Percentiles rank a stretch among this genome's conserved stretches.
Evolutionary conservation across 768 basidiomycete genomes (phyloP).

Genomic region (Lentinula boryana): DNA sequence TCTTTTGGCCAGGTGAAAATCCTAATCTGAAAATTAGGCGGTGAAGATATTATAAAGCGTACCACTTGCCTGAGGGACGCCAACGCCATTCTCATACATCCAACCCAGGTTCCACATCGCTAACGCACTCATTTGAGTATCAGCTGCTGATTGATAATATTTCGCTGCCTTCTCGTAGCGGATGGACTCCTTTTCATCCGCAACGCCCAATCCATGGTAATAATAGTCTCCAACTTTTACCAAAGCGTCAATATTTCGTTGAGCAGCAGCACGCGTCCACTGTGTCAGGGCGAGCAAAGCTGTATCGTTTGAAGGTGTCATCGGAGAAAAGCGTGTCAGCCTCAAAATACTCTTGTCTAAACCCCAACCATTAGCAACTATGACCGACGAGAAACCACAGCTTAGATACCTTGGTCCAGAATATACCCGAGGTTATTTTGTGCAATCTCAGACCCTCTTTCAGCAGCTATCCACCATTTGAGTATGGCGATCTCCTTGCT

Average conservation of each 20-base stretch:
- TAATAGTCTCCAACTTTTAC: conserved; percentile 99
- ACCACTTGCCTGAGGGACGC: conserved; percentile 73
- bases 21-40: conserved; percentile 34
- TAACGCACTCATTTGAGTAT: conserved; percentile 86
- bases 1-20: conserved; percentile 94
- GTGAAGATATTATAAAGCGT: neutral
- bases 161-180: conserved; percentile 88
- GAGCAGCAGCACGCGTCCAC: conserved; percentile 92
- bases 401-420: conserved; percentile 73
- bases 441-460: conserved; percentile 85
- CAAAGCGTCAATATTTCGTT: conserved; percentile 92
- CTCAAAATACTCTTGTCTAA: conserved; percentile 68
- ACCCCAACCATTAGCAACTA: neutral
- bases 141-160: conserved; percentile 92
- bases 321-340: conserved; percentile 61
- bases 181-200: conserved; percentile 53
- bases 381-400: neutral
- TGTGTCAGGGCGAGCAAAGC: conserved; percentile 82
- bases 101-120: conserved; percentile 99
- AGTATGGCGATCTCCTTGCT: conserved; percentile 83
- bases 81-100: conserved; percentile 98
- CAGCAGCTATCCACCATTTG: conserved; percentile 93
- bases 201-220: conserved; percentile 82
- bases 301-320: conserved; percentile 74
- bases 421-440: conserved; percentile 95